Percentiles rank a stretch among this genome's conserved stretches.
Conservation (phyloP, 139 green algal species). For the Auxenochlorella protothecoides region DNA sequence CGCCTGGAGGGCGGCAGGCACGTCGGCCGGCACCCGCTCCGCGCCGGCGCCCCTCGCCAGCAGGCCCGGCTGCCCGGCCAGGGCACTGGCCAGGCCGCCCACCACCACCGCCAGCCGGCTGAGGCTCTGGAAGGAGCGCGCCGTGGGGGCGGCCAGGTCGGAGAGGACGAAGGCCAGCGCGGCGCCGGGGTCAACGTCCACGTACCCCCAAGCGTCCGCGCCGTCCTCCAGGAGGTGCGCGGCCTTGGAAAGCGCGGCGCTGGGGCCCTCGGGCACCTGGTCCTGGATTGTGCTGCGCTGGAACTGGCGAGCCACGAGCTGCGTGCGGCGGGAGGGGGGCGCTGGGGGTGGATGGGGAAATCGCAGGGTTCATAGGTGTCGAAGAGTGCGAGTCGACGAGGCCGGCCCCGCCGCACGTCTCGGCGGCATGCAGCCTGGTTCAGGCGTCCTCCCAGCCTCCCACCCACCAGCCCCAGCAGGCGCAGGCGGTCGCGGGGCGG, state of each 20-base stretch:
- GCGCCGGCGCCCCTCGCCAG: too few species aligned
- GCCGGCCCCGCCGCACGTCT: too few species aligned
- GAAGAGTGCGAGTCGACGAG: not conserved
- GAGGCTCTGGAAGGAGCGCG: slow-evolving; percentile 13
- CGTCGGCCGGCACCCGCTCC: too few species aligned
- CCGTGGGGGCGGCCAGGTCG: not conserved
- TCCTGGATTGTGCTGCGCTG: not conserved
- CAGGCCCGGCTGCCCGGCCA: not conserved
- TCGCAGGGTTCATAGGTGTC: too few species aligned
- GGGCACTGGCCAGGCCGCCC: slow-evolving; percentile 3
- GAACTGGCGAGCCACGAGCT: slow-evolving; percentile 10
- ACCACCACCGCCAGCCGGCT: slow-evolving; percentile 14
- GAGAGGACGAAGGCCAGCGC: not conserved
- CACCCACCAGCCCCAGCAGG: slow-evolving; percentile 24
- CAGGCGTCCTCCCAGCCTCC: too few species aligned
- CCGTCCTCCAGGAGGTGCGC: not conserved
- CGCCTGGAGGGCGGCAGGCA: too few species aligned
- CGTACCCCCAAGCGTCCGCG: not conserved
- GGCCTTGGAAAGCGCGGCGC: not conserved
- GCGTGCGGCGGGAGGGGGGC: not conserved
- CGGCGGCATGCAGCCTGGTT: too few species aligned
- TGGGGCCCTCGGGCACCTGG: not conserved
- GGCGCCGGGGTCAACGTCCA: not conserved
- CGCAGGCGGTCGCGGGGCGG: slow-evolving; percentile 22
- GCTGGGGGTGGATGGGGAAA: not conserved